Base-by-base conservation (phyloP, 2,329 filamentous ascomycete species). In the Alternaria novae-zelandiae region DNA sequence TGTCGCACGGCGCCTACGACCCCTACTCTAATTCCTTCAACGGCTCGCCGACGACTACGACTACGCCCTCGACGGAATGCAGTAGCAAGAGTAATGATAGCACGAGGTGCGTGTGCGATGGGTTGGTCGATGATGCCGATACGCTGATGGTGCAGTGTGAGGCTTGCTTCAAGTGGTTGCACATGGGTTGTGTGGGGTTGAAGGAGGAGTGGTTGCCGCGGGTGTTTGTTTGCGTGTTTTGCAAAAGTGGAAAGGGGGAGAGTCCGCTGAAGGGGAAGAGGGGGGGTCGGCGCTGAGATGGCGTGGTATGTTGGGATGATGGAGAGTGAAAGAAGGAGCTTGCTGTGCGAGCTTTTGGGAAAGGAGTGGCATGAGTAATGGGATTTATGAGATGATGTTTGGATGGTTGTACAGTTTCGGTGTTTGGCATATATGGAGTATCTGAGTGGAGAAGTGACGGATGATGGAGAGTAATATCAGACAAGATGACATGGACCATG, bases 141-240 rank as follows among this genome's bases (percentile, higher is more conserved):
- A 83, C 84, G 68, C 74, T 85, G 28, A 87, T 90, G 84, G 83
- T 90, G 50, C 87, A 89, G 79, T 90, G 88, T 78, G 86, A 87
- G 74, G 86, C 85, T 23, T 90, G 88, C 78, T 85, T 82, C n/a
- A 87, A 89, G 69, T 90, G 86, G 85, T 80, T 88, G 28, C 88
- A 90, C 70, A 85, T 85, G 30, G 81, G 82, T 58, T 90, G 88
- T 69, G 82, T 89, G 21, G 86, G 87, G 2, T 75, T 89, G 15
- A 83, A 85, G 59, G 75, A 80, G 17, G 80, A 82, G 41, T 83
- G 82, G 57, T 76, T 85, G 78, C 79, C 79, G 6, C 71, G 77
- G 1, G 78, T 81, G 6, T 82, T 78, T 54, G 75, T 81, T 2
- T 82, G 80, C 64, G 61, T 80, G 5, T 81, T 80, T 63, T 82